Conservation (phyloP, 2,329 filamentous ascomycete species). For the Pyricularia sp. region DNA sequence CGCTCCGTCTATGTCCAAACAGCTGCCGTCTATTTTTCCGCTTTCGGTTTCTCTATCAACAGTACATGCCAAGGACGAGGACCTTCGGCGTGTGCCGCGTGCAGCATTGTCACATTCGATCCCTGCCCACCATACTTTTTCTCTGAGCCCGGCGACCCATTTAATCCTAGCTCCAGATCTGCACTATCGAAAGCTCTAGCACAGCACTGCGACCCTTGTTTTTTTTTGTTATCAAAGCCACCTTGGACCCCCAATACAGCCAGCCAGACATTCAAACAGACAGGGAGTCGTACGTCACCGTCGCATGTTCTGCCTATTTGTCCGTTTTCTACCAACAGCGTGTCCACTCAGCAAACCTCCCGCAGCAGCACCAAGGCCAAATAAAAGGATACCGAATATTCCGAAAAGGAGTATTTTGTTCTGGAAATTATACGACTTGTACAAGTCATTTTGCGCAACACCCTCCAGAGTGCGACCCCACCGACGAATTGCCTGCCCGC, state of each 20-base stretch:
- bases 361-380: background rate
- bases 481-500: background rate
- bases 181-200: background rate
- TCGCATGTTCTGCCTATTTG: background rate
- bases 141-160: background rate
- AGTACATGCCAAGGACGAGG: constrained; percentile 1
- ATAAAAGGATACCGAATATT: background rate
- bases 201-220: background rate
- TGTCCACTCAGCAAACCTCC: background rate
- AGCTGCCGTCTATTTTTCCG: background rate
- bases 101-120: background rate
- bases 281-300: background rate
- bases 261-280: background rate
- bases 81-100: background rate
- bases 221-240: background rate
- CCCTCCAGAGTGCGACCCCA: background rate
- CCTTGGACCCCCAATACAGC: background rate
- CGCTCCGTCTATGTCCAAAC: background rate
- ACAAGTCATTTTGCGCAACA: background rate
- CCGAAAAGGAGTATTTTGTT: background rate
- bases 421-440: background rate
- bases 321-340: background rate
- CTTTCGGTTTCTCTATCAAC: background rate
- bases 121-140: background rate
- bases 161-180: background rate